These are phyloP conservation scores for Marasmius sp. DNA, from an alignment of 1,284 basidiomycete genomes.

Conservation along the genomic window DNA sequence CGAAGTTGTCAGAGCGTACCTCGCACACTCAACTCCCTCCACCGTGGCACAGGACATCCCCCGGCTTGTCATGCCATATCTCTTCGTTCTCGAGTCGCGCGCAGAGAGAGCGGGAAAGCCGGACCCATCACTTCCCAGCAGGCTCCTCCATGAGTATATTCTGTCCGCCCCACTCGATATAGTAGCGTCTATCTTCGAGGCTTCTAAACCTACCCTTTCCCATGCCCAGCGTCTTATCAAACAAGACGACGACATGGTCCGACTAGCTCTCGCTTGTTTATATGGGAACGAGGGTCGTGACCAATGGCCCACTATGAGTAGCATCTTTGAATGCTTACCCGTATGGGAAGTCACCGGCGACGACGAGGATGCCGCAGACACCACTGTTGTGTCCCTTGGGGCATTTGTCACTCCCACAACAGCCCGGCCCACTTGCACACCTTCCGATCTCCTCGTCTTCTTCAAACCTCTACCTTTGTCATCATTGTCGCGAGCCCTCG, in stretches of 20 bases:
- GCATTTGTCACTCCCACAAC: slow-evolving; percentile 78
- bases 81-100: slow-evolving; percentile 86
- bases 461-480: slow-evolving; percentile 74
- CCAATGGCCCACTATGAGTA: slow-evolving; percentile 83
- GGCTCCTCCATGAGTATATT: slow-evolving; percentile 76
- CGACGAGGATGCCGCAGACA: slow-evolving; percentile 71
- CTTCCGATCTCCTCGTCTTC: slow-evolving; percentile 80
- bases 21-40: slow-evolving; percentile 65
- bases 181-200: slow-evolving; percentile 78
- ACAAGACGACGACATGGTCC: slow-evolving; percentile 80
- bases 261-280: slow-evolving; percentile 84
- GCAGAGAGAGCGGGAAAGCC: slow-evolving; percentile 76
- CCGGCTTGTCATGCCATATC: slow-evolving; percentile 83
- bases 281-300: slow-evolving; percentile 77
- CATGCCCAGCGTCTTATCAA: slow-evolving; percentile 70
- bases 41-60: slow-evolving; percentile 72
- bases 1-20: slow-evolving; percentile 72
- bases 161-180: slow-evolving; percentile 67
- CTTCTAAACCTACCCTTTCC: slow-evolving; percentile 85
- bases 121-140: slow-evolving; percentile 60
- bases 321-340: slow-evolving; percentile 91
- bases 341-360: slow-evolving; percentile 73
- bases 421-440: slow-evolving; percentile 50
- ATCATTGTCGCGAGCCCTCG: slow-evolving; percentile 79
- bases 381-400: slow-evolving; percentile 78